Evolutionary conservation across 768 basidiomycete species (phyloP).

Genomic region (Calocera viscosa): DNA sequence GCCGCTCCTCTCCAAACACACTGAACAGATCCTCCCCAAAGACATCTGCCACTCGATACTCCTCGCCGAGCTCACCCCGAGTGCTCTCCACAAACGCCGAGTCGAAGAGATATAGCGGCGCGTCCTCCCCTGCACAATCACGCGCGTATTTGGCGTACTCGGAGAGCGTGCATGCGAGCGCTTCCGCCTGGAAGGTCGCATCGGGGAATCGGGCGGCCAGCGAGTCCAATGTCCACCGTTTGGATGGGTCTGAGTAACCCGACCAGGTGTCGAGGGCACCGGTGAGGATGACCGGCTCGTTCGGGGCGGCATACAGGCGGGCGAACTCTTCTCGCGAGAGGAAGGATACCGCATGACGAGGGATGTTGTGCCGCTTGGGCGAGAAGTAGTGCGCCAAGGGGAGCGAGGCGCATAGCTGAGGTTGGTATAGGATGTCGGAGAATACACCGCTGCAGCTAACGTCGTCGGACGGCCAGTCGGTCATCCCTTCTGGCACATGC

Average conservation of each 20-base stretch:
- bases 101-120: constrained; percentile 24
- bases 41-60: constrained; percentile 16
- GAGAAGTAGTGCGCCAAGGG: background rate
- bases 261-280: constrained; percentile 15
- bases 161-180: constrained; percentile 16
- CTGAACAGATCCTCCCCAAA: constrained; percentile 22
- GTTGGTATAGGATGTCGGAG: constrained; percentile 22
- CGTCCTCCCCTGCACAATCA: constrained; percentile 19
- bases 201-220: constrained; percentile 17
- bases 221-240: constrained; percentile 17
- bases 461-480: constrained; percentile 10
- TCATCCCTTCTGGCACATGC: background rate
- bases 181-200: constrained; percentile 20
- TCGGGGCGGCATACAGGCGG: constrained; percentile 5
- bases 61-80: constrained; percentile 13
- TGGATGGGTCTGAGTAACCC: background rate
- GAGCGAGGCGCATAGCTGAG: constrained; percentile 10
- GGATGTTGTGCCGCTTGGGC: background rate
- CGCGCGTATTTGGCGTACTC: constrained; percentile 19
- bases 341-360: constrained; percentile 7
- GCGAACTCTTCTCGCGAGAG: background rate
- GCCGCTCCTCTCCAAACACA: constrained; percentile 19
- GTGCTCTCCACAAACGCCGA: constrained; percentile 18
- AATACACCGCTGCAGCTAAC: constrained; percentile 14
- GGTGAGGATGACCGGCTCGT: constrained; percentile 18